Base-by-base conservation (phyloP, 1,139 yeast genomes). In the Casaregolazyma suthepensis region DNA sequence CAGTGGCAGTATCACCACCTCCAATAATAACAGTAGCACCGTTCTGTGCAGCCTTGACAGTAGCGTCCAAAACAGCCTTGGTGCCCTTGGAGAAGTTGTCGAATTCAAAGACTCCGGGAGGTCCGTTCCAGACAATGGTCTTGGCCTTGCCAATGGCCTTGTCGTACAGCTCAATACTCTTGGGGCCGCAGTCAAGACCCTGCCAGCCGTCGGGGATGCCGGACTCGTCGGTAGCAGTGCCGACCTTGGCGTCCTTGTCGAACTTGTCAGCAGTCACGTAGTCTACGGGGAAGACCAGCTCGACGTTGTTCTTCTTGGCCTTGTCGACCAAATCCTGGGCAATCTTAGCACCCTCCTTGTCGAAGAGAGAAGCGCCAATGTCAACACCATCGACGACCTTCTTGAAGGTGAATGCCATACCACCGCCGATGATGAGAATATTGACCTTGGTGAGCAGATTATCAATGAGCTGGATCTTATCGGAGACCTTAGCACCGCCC, bases 1-100 rank as follows among this genome's bases (percentile, higher is more conserved):
- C 98, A 64, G 98, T 91, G 63, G 98, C 98, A 68, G 98, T 91
- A 77, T 91, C 98, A 81, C 98, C 98, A 83, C 98, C 98, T 74
- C 98, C 98, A 67, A 91, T 86, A 75, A 93, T 93, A 61, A 90
- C 96, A 64, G 96, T 88, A 79, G 89, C 85, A 70, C 96, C 96
- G 58, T 81, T 80, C 73, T 82, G 83, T 66, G 91, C 88, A 60
- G 96, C 87, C 71, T 81, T 78, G 65, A 89, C 95, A 68, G 85
- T 84, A 64, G 93, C 96, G 62, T 85, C 94, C 68, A 91, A 82
- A 75, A 90, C 77, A 57, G 88, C 74, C 79, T 89, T 87, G 71
- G 98, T 91, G 76, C 97, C 97, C 58, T 75, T 75, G 63, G 96
- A 85, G 71, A 91, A 91, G 69, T 80, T 80, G 61, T 88, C 96